Base-by-base conservation (phyloP, 2,329 filamentous ascomycete genomes). In the Clonostachys byssicola region DNA sequence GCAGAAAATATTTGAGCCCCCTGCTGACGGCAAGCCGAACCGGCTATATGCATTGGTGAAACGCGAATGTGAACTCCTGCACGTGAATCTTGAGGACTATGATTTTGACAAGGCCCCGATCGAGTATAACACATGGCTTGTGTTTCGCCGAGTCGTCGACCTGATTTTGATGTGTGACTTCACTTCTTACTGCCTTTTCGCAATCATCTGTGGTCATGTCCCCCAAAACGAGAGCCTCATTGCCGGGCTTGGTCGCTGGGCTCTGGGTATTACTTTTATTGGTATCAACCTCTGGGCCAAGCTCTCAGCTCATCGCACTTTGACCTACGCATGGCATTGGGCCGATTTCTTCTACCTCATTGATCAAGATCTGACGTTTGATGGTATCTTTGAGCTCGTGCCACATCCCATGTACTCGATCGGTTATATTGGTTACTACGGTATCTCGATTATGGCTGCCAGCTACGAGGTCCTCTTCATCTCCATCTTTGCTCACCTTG, bases 291-390 rank as follows among this genome's bases (percentile, higher is more conserved):
- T 97, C 18, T 97, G 94, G 92, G 94, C 99, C 53, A 99, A 99
- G 71, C 78, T 99, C 52, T 94, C 99, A 68, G 94, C 94, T 17
- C 94, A 99, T 67, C 82, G 94, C 51, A 94, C 99, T 44, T 94
- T 99, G 62, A 94, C 99, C 69, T 99, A 92, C 71, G 94, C 94
- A 30, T 99, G 94, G 94, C 99, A 97, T 70, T 99, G 94, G 94
- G 94, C 94, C 51, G 94, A 99, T 68, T 97, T 97, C 71, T 99
- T 97, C 77, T 99, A 91, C 70, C 85, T 99, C 61, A 89, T 99
- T 65, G 94, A 99, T 68, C 92, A 97, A 71, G 90, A 96, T 62
- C 77, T 99, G 64, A 97, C 92, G 44, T 99, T 99, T 66, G 94
- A 99, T 63, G 94, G 94, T 48, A 94, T 99, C 52, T 99, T 97